A percentile compares a stretch with the other conserved stretches of the same genome.
These are phyloP conservation scores for Hymenoscyphus infarciens DNA, from an alignment of 2,329 filamentous ascomycete genomes.

Conservation along the genomic window DNA sequence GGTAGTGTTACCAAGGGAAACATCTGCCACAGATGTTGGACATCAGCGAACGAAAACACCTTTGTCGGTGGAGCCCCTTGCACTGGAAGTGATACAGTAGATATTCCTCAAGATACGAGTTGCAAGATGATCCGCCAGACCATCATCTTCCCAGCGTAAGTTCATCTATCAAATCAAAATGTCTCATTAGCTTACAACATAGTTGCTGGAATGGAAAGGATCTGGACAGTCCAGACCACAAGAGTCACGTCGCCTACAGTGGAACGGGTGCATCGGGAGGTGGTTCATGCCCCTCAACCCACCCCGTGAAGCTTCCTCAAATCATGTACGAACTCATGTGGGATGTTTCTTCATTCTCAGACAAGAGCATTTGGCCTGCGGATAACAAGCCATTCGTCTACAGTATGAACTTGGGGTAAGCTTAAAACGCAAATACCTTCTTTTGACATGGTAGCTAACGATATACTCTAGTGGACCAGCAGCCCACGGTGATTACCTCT, in stretches of 20 bases:
- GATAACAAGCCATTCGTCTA: constrained; percentile 66
- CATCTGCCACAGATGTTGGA: constrained; percentile 34
- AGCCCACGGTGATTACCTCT: constrained; percentile 76
- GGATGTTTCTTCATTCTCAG: constrained; percentile 61
- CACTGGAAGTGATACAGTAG: constrained; percentile 52
- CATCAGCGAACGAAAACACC: constrained; percentile 47
- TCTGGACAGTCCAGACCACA: constrained; percentile 50
- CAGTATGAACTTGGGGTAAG: constrained; percentile 31
- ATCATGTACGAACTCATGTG: constrained; percentile 85
- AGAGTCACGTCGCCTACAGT: constrained; percentile 65
- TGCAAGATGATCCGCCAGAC: constrained; percentile 49
- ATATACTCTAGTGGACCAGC: constrained; percentile 53
- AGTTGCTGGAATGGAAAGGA: constrained; percentile 81
- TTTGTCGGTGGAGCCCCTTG: constrained; percentile 52
- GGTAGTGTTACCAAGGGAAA: constrained; percentile 14
- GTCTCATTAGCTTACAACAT: constrained; percentile 44
- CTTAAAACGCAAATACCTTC: constrained; percentile 41
- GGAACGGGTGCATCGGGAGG: constrained; percentile 62
- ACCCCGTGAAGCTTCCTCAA: constrained; percentile 63
- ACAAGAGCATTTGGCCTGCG: constrained; percentile 46
- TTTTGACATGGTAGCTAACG: constrained; percentile 7
- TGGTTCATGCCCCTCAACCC: constrained; percentile 68
- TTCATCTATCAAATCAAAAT: background rate
- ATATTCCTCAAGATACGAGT: constrained; percentile 53
- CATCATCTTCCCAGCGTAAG: constrained; percentile 48